Base-by-base conservation (phyloP, 2,329 filamentous ascomycete species). In the Colletotrichum cordylinicola region DNA sequence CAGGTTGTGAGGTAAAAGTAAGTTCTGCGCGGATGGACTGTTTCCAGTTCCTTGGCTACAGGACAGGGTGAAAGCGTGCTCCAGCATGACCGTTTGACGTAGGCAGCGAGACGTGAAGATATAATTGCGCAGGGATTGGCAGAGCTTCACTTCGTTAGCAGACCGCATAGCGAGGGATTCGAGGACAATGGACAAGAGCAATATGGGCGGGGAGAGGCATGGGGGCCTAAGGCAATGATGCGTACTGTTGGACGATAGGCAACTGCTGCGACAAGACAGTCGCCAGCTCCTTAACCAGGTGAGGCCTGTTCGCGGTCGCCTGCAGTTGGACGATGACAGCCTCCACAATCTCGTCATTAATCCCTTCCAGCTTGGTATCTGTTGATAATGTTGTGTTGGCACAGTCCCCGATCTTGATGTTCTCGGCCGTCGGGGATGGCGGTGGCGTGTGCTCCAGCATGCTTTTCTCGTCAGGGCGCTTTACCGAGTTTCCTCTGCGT, bases 1-100 rank as follows among this genome's bases (percentile, higher is more conserved):
- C 91, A 94, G n/a, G 94, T 98, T 52, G 95, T 98, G 76, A 99
- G 91, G 86, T 96, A 98, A 87, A 98, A 98, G 88, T 98, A 98
- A 62, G 98, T 96, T 85, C 97, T 95, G 82, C 96, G 94, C 24
- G 97, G 97, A 83, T 98, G 96, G 56, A 96, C 94, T 55, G 94
- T 93, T 83, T 98, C 95, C 70, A 98, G 91, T 85, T 98, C 95
- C 87, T 98, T 98, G 67, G 95, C 95, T 71, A 98, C 87, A 5
- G 97, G 96, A 85, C 97, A 98, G 69, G 94, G 95, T 67, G 93
- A 90, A 67, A 93, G 87, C 9, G 94, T 92, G 33, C 92, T 94
- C 96, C 94, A 95, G 79, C 91, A 94, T 70, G 94, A 87, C 79
- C 97, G 95, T 87, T 98, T 98, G 82, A 98, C 90, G 86, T 98